A percentile compares a stretch with the other conserved stretches of the same genome.
Conservation (phyloP, 495 filamentous ascomycete genomes). For the Ramalina intermedia region DNA sequence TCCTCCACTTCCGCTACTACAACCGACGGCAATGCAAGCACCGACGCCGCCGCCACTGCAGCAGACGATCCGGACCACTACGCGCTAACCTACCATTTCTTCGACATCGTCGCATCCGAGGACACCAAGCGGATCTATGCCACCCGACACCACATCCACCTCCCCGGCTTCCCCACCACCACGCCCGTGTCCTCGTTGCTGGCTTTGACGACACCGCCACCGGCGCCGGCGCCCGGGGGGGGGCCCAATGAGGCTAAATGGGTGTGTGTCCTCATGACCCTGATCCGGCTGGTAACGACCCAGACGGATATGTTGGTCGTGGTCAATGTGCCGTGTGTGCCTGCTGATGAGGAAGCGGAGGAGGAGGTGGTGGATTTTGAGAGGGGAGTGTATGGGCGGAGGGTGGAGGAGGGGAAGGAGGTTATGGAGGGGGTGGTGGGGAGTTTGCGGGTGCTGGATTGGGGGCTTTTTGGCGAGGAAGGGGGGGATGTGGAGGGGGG, state of each 20-base stretch:
- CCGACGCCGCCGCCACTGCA: background rate
- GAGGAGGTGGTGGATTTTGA: conserved; percentile 44
- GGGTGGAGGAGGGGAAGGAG: conserved; percentile 43
- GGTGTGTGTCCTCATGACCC: conserved; percentile 39
- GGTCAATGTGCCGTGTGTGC: conserved; percentile 73
- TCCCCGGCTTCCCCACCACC: conserved; percentile 21
- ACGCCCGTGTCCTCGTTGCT: conserved; percentile 19
- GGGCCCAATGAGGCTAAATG: background rate
- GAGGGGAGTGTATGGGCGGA: conserved; percentile 19
- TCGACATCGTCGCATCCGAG: conserved; percentile 54
- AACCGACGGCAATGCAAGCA: conserved; percentile 17
- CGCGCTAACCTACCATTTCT: conserved; percentile 60
- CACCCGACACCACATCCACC: conserved; percentile 20
- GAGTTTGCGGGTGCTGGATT: conserved; percentile 66
- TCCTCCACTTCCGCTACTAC: background rate
- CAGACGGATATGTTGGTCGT: conserved; percentile 76
- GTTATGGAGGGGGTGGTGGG: conserved; percentile 49
- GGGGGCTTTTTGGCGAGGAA: conserved; percentile 54
- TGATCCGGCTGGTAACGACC: conserved; percentile 55
- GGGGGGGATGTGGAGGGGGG: background rate
- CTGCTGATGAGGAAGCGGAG: conserved; percentile 11
- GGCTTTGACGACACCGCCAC: conserved; percentile 16
- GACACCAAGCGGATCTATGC: conserved; percentile 41
- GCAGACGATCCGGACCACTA: conserved; percentile 41
- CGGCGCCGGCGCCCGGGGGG: background rate